Evolutionary conservation across 331 rosid genomes (phyloP).

Genomic region (Rosa hybrid): DNA sequence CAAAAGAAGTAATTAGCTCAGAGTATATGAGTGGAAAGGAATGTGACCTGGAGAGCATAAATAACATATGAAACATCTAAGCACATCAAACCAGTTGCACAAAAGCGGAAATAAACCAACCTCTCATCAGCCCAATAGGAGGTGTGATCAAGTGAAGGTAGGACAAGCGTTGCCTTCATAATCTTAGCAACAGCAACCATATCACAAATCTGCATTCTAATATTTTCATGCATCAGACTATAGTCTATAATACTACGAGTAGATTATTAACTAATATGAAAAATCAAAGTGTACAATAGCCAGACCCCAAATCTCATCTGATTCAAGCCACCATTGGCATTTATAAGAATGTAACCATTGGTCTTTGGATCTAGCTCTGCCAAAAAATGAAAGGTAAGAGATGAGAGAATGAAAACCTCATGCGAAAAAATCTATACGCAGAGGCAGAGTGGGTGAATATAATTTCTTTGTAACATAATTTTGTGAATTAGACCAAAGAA

Average conservation of each 20-base stretch:
- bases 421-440: slow-evolving; percentile 8
- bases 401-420: slow-evolving; percentile 29
- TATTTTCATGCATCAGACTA: slow-evolving; percentile 41
- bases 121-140: slow-evolving; percentile 98
- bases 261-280: slow-evolving; percentile 9
- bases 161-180: slow-evolving; percentile 89
- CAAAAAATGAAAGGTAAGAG: slow-evolving; percentile 15
- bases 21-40: slow-evolving; percentile 11
- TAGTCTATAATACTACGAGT: slow-evolving; percentile 6
- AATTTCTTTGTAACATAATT: slow-evolving; percentile 43
- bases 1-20: slow-evolving; percentile 21
- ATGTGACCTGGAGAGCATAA: neutral
- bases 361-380: slow-evolving; percentile 68
- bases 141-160: slow-evolving; percentile 96
- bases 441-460: neutral
- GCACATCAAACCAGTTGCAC: slow-evolving; percentile 2
- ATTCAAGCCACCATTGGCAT: slow-evolving; percentile 97
- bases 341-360: slow-evolving; percentile 82
- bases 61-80: neutral
- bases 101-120: slow-evolving; percentile 45
- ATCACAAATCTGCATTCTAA: slow-evolving; percentile 89
- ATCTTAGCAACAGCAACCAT: slow-evolving; percentile 96
- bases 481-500: slow-evolving; percentile 25
- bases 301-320: slow-evolving; percentile 99
- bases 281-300: slow-evolving; percentile 42